A percentile compares a stretch with the other conserved stretches of the same genome.
These are phyloP conservation scores for Serendipita vermifera DNA, from an alignment of 768 basidiomycete species.

Conservation along the genomic window DNA sequence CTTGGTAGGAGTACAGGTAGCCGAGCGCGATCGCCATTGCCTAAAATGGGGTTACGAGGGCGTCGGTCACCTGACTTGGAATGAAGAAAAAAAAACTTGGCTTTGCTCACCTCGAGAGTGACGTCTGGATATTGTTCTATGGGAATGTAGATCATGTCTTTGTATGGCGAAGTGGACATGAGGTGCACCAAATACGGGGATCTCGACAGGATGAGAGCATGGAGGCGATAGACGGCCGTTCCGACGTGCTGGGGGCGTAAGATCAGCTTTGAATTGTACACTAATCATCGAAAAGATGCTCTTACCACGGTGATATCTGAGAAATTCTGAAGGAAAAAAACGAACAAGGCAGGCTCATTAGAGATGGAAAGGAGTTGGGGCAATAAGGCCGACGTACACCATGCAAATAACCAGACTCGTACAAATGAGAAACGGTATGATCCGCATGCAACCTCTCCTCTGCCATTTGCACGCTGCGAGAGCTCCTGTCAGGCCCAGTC, in stretches of 20 bases:
- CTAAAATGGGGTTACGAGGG: not conserved
- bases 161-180: conserved; percentile 68
- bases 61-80: conserved; percentile 16
- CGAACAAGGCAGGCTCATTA: not conserved
- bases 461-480: not conserved
- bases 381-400: not conserved
- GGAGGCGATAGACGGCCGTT: conserved; percentile 43
- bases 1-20: conserved; percentile 64
- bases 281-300: not conserved
- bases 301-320: conserved; percentile 8
- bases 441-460: not conserved
- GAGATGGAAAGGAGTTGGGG: too few relatives aligned
- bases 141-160: conserved; percentile 58
- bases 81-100: not conserved
- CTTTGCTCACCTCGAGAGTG: conserved; percentile 58
- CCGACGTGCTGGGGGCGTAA: conserved; percentile 9
- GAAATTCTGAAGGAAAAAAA: not conserved
- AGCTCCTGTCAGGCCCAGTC: not conserved
- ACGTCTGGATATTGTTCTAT: conserved; percentile 71
- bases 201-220: conserved; percentile 75
- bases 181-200: conserved; percentile 80
- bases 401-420: conserved; percentile 1
- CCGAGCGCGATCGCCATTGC: conserved; percentile 45
- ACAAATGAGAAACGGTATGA: not conserved
- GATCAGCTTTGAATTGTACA: not conserved